A percentile compares a stretch with the other conserved stretches of the same genome.
Evolutionary conservation across 352 stramenopile species (phyloP).

Genomic region (Saprolegnia parasitica): DNA sequence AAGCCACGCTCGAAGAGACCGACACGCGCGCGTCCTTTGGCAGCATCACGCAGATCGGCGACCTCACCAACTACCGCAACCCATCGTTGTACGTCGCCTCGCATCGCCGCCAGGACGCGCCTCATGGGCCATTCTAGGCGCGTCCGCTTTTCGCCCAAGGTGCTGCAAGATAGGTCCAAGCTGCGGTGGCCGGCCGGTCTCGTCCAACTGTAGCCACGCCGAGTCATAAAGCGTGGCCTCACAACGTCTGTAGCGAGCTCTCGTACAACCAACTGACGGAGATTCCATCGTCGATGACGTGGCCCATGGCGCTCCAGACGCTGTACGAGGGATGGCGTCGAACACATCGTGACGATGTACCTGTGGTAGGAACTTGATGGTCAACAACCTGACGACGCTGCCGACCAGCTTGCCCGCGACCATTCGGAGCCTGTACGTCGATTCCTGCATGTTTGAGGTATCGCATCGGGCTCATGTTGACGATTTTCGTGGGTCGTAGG

Average conservation of each 20-base stretch:
- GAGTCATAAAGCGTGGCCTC: not conserved
- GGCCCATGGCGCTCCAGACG: not conserved
- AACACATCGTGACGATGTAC: not conserved
- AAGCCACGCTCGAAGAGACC: not conserved
- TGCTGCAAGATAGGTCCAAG: not conserved
- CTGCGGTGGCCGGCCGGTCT: conserved; percentile 2
- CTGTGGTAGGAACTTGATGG: conserved; percentile 7
- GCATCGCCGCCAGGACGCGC: not conserved
- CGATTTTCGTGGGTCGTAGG: not conserved
- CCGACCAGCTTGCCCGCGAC: not conserved
- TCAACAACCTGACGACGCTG: conserved; percentile 11
- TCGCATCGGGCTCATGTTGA: not conserved
- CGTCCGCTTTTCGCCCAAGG: not conserved
- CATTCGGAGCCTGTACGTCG: not conserved
- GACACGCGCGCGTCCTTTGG: conserved; percentile 1
- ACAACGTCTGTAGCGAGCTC: not conserved
- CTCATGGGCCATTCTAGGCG: not conserved
- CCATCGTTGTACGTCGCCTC: not conserved
- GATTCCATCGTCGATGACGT: not conserved
- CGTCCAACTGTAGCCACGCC: not conserved
- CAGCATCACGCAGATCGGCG: conserved; percentile 6
- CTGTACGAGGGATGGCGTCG: not conserved
- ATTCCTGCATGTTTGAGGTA: not conserved
- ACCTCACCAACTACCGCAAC: conserved; percentile 16
- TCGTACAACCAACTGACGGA: not conserved